Evolutionary conservation across 495 filamentous ascomycete genomes (phyloP).

Genomic region (Penicillium crystallinum): DNA sequence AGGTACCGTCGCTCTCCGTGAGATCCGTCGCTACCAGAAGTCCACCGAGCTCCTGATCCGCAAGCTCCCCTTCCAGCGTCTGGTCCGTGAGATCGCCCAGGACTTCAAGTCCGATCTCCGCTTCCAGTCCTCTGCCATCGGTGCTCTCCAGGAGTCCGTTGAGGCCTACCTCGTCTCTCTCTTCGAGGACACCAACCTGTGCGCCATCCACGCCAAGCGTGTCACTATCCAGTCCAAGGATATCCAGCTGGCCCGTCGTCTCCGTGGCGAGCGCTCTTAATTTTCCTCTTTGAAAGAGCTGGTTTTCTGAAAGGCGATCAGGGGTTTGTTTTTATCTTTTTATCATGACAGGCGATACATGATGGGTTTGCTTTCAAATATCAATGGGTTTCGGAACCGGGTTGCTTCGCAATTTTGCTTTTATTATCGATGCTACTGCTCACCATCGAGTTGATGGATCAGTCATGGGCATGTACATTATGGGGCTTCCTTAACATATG

Average conservation of each 20-base stretch:
- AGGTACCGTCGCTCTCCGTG: slow-evolving; percentile 99
- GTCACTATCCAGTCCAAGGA: slow-evolving; percentile 94
- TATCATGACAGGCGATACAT: slow-evolving; percentile 49
- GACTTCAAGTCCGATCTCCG: slow-evolving; percentile 99
- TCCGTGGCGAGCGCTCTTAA: slow-evolving; percentile 91
- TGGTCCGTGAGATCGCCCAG: slow-evolving; percentile 99
- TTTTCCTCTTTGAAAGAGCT: slow-evolving; percentile 11
- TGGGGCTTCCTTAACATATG: slow-evolving; percentile 23
- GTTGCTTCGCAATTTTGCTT: slow-evolving; percentile 35
- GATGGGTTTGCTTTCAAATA: slow-evolving; percentile 46
- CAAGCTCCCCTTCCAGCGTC: slow-evolving; percentile 99
- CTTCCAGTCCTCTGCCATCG: slow-evolving; percentile 99
- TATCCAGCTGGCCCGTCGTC: slow-evolving; percentile 93
- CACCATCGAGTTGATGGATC: slow-evolving; percentile 29
- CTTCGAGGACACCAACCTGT: slow-evolving; percentile 99
- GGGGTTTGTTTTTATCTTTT: slow-evolving; percentile 37
- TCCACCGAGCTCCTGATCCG: slow-evolving; percentile 99
- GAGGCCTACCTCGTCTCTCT: slow-evolving; percentile 99
- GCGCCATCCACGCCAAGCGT: slow-evolving; percentile 99
- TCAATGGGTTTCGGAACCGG: slow-evolving; percentile 43
- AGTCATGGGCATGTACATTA: slow-evolving; percentile 47
- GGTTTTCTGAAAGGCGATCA: slow-evolving; percentile 45
- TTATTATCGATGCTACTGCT: slow-evolving; percentile 36
- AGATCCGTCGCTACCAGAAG: slow-evolving; percentile 99
- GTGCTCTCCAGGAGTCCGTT: slow-evolving; percentile 99